Conservation (phyloP, 1,284 basidiomycete species). For the Ceratobasidium sp. region DNA sequence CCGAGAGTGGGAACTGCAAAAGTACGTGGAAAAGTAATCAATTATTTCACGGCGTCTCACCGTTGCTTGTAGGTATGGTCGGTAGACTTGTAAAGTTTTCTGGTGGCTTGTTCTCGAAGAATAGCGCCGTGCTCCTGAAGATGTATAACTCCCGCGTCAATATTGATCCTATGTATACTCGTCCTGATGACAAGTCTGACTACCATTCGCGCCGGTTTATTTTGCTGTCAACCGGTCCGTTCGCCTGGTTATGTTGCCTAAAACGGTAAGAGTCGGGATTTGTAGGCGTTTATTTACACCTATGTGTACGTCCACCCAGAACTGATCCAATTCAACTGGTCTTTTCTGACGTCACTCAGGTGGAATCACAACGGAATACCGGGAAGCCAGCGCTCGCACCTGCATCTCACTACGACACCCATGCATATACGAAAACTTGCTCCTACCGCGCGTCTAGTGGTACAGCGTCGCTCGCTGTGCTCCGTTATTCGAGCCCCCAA, state of each 20-base stretch:
- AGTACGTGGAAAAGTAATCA: constrained; percentile 66
- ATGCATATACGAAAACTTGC: constrained; percentile 8
- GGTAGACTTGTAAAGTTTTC: background rate
- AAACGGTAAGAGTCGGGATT: constrained; percentile 21
- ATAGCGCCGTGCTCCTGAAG: background rate
- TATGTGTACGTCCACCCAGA: background rate
- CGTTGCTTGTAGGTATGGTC: constrained; percentile 30
- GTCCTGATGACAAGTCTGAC: too few relatives aligned
- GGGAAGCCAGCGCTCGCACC: background rate
- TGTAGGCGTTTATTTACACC: constrained; percentile 12
- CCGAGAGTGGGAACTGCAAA: constrained; percentile 94
- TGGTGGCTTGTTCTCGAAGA: background rate
- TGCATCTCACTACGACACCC: background rate
- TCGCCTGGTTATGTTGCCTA: background rate
- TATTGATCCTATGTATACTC: background rate
- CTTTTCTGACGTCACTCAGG: constrained; percentile 28
- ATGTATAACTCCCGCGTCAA: constrained; percentile 7
- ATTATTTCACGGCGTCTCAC: background rate
- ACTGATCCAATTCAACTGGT: constrained; percentile 2
- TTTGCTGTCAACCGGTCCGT: background rate
- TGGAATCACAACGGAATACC: background rate
- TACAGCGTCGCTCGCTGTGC: constrained; percentile 16
- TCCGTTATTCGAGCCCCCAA: background rate
- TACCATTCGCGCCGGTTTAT: background rate
- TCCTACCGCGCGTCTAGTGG: background rate